Base-by-base conservation (phyloP, 177 flowering plant species). In the Vitis hybrid region DNA sequence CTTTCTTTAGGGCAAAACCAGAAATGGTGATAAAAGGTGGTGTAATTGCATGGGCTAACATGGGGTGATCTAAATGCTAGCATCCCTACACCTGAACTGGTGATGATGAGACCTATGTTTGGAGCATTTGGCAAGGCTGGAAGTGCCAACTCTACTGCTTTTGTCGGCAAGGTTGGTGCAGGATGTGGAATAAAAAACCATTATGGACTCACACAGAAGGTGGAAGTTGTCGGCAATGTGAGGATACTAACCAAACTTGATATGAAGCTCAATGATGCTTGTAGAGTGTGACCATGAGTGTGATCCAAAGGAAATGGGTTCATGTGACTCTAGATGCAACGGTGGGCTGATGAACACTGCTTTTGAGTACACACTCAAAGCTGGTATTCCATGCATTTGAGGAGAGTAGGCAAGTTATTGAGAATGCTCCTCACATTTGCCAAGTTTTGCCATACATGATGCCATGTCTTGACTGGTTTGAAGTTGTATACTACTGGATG, bases 51-150 rank as follows among this genome's bases (percentile, higher is more conserved):
- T 93, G 98, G 98, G 92, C 97, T 65, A 85, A 93, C 73, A 92
- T 93, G 97, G 20, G 98, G 99, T 22, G 96, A 96, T 79, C 89
- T 97, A 79, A 96, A 92, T 82, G 99, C 98, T 9, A 96, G 99
- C 86, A 96, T 96, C 65, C 99, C 98, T 54, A 96, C 99, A 59
- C 94, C 98, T 69, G 93, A 95, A 76, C 98, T 97, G 86, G 99
- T 96, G 65, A 50, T 82, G 51, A 90, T 90, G 91, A 90, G 97
- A 76, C 99, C 99, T 1, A 92, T 96, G 98, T 93, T 89, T 79
- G 97, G 97, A 72, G 90, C 94, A 64, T 86, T 89, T 75, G 94
- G 98, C 71, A 92, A 86, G 76, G 97, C 98, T 79, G 98, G 86
- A 77, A 88, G 97, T 75, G 72, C 83, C 16, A 80, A 83, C 70